These are phyloP conservation scores for Massarina eburnea DNA, from an alignment of 2,329 filamentous ascomycete genomes.

Conservation along the genomic window DNA sequence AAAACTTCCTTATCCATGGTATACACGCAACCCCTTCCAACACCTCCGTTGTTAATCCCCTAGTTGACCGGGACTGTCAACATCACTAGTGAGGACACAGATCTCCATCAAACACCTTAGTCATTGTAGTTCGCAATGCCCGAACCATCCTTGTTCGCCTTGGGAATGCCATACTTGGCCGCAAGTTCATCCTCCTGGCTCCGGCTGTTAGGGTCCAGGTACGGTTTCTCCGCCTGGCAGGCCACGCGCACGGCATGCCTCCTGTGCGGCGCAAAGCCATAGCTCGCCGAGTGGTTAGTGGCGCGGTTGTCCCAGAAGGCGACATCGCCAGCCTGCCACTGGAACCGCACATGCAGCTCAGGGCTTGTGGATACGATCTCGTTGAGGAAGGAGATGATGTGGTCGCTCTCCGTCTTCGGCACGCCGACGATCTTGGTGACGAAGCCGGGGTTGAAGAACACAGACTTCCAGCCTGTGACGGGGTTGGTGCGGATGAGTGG, in stretches of 20 bases:
- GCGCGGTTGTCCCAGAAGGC: constrained; percentile 69
- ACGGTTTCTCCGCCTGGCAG: constrained; percentile 50
- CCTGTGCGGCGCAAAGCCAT: constrained; percentile 59
- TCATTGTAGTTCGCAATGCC: constrained; percentile 62
- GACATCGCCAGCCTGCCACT: constrained; percentile 66
- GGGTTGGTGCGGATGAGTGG: constrained; percentile 62
- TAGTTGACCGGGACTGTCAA: too few relatives aligned
- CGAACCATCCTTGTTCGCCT: constrained; percentile 59
- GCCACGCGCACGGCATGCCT: constrained; percentile 57
- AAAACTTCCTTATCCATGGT: neutral
- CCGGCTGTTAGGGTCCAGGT: constrained; percentile 47
- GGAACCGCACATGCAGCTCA: constrained; percentile 69
- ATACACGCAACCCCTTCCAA: neutral
- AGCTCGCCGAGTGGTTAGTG: constrained; percentile 58
- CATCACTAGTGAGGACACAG: too few relatives aligned
- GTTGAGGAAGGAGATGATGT: constrained; percentile 55
- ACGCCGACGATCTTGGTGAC: constrained; percentile 61
- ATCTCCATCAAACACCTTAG: constrained; percentile 10
- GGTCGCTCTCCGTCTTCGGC: constrained; percentile 58
- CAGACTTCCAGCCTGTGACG: constrained; percentile 62
- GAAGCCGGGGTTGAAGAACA: constrained; percentile 63
- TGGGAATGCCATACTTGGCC: constrained; percentile 50
- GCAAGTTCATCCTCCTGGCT: constrained; percentile 59
- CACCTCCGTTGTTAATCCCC: too few relatives aligned
- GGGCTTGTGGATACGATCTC: constrained; percentile 61